These are phyloP conservation scores for Rhytidiadelphus loreus DNA, from an alignment of 225 moss, liverwort and hornwort species.

Conservation along the genomic window DNA sequence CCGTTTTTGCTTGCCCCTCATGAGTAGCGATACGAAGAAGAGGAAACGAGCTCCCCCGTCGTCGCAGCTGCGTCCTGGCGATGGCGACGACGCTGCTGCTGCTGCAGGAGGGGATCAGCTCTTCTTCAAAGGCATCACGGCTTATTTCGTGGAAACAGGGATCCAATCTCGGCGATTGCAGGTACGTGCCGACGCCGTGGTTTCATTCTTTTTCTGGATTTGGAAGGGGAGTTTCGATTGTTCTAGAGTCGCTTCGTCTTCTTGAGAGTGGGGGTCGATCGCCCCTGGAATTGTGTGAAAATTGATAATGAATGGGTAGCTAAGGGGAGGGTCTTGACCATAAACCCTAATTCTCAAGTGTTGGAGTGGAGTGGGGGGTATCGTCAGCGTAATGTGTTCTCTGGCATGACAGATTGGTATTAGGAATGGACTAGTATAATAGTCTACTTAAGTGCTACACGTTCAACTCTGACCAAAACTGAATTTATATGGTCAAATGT, in stretches of 20 bases:
- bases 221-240: background rate
- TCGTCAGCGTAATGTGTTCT: background rate
- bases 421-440: background rate
- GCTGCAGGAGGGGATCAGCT: background rate
- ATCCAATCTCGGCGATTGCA: conserved; percentile 63
- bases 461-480: background rate
- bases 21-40: conserved; percentile 19
- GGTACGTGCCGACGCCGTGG: background rate
- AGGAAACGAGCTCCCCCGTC: conserved; percentile 1
- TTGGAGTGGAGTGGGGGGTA: background rate
- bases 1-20: background rate
- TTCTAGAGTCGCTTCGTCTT: background rate
- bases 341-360: background rate
- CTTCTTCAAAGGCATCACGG: conserved; percentile 48
- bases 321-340: background rate
- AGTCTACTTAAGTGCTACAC: background rate
- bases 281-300: background rate
- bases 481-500: background rate
- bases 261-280: background rate
- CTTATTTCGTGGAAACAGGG: conserved; percentile 50
- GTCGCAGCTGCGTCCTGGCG: background rate
- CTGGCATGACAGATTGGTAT: background rate
- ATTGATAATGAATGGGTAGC: background rate
- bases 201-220: background rate
- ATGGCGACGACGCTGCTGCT: background rate